Percentiles rank a stretch among this genome's conserved stretches.
Conservation (phyloP, 2,329 filamentous ascomycete species). For the Leptosphaerulina australis region DNA sequence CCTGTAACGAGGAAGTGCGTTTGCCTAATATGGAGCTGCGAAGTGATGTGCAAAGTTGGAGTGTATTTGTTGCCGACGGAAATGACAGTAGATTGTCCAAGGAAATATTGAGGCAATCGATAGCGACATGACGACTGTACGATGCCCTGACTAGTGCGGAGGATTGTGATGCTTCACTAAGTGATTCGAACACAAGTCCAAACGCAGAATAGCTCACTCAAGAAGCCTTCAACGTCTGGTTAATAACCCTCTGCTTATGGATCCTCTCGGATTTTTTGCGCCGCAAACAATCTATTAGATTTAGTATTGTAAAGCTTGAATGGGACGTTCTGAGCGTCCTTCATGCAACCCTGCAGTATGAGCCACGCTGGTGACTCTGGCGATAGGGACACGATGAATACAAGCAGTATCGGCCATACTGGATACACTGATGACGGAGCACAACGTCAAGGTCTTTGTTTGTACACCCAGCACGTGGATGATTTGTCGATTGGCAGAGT, state of each 20-base stretch:
- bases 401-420: not conserved
- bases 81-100: conserved; percentile 30
- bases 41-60: conserved; percentile 29
- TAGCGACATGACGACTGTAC: conserved; percentile 27
- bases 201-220: not conserved
- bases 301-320: conserved; percentile 1
- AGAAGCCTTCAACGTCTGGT: not conserved
- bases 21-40: conserved; percentile 14
- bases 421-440: no score
- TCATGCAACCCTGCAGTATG: not conserved
- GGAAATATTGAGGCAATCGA: conserved; percentile 32
- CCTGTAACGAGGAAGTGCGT: conserved; percentile 12
- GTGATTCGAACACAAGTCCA: not conserved
- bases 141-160: conserved; percentile 32
- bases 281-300: not conserved
- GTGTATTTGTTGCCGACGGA: conserved; percentile 37
- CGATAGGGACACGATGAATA: not conserved
- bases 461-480: no score
- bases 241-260: not conserved
- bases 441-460: no score
- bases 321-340: not conserved
- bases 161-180: not conserved
- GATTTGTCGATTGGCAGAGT: no score
- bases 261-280: conserved; percentile 1
- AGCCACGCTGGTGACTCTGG: not conserved